phyloP scores from a whole-genome alignment of 140 eudicot genomes.

The Anethum foeniculum region DNA sequence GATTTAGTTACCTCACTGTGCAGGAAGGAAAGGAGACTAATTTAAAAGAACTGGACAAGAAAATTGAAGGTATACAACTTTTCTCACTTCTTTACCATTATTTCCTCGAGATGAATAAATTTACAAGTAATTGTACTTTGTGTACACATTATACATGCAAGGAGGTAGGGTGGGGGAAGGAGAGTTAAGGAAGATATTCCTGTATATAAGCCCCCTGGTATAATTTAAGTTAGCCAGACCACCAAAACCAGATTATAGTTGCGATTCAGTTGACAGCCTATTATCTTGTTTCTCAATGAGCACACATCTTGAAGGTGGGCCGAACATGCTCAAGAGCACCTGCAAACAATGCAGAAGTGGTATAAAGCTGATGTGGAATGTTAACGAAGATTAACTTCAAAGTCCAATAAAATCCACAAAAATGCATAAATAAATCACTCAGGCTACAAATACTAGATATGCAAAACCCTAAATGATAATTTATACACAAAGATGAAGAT shows the following conservation, averaged over 20 bases:
- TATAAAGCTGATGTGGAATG: background rate
- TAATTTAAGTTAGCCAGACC: background rate
- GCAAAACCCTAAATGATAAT: background rate
- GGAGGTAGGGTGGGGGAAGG: background rate
- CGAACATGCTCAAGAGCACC: conserved; percentile 89
- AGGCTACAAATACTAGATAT: background rate
- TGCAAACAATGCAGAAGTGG: conserved; percentile 19
- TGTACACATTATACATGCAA: background rate
- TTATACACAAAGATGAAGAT: background rate
- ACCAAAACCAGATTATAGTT: conserved; percentile 23
- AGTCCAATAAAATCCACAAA: background rate
- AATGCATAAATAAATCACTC: background rate
- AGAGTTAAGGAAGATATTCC: background rate
- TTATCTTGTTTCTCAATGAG: conserved; percentile 65
- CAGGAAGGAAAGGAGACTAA: background rate
- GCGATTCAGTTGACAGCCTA: conserved; percentile 51
- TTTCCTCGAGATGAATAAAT: background rate
- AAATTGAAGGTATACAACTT: background rate
- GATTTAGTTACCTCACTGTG: background rate
- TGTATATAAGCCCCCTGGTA: background rate
- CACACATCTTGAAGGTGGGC: conserved; percentile 84
- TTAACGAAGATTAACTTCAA: background rate
- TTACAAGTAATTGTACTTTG: background rate
- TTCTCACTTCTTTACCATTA: background rate
- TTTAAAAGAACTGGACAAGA: background rate